These are phyloP conservation scores for Usnea hakonensis DNA, from an alignment of 495 filamentous ascomycete species.

Conservation along the genomic window DNA sequence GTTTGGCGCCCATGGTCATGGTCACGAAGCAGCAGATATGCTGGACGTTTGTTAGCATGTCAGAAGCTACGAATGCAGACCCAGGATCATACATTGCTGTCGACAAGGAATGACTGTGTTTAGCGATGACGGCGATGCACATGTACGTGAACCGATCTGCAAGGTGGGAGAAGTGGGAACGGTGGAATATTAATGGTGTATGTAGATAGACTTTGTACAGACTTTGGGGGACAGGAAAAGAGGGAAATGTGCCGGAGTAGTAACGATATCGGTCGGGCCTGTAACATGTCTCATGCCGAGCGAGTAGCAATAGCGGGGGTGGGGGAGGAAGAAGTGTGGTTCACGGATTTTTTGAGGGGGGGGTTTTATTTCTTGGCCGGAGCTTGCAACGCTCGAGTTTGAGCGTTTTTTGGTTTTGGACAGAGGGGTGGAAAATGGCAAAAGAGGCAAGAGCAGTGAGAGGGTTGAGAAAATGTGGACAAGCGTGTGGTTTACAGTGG, in stretches of 20 bases:
- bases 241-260: neutral
- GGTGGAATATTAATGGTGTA: constrained; percentile 1
- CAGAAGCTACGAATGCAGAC: neutral
- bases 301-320: too few species aligned
- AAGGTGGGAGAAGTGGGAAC: neutral
- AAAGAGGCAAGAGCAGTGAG: constrained; percentile 6
- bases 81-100: constrained; percentile 2
- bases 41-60: constrained; percentile 1
- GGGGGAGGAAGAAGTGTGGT: constrained; percentile 7
- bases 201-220: neutral
- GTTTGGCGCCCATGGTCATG: constrained; percentile 46
- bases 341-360: neutral
- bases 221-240: neutral
- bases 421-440: neutral
- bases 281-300: constrained; percentile 5
- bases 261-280: constrained; percentile 1
- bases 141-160: neutral
- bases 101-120: neutral
- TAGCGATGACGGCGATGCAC: constrained; percentile 2
- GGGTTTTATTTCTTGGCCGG: constrained; percentile 1
- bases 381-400: constrained; percentile 14
- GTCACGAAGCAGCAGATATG: neutral
- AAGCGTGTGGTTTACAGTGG: constrained; percentile 2
- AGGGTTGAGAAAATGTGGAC: neutral
- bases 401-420: constrained; percentile 4